Evolutionary conservation across 1,284 basidiomycete genomes (phyloP), one percentile per base, ranked within the genome.

Genomic region (Neotropicomus parvogracilis): DNA sequence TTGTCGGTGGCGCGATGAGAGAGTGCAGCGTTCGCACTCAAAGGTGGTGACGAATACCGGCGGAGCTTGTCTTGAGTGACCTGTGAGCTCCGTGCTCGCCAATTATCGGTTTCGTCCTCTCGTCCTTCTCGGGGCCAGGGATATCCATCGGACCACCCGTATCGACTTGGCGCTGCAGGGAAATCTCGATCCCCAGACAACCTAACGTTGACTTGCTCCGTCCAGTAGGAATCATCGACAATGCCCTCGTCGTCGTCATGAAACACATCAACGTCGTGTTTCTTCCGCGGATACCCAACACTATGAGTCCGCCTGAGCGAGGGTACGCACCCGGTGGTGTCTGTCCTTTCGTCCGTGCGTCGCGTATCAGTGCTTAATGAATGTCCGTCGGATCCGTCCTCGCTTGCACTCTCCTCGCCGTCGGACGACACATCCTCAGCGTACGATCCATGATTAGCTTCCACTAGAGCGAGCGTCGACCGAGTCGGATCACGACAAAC

Each of bases 71-170:
- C 29, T 2, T 19, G 27, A 40, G 26, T 26, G 9, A 29, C 29
- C 2, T 21, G 48, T 34, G 39, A 16, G n/a, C 16, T 28, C 21
- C 44, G 46, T 14, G 12, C 10, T 16, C 50, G 60, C 59, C 56
- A 54, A 28, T 43, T 48, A 14, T 49, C 21, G 7, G 6, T 37
- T 31, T 46, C 46, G 32, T 46, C 40, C 36, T 36, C 58, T 21
- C 28, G 46, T 42, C 42, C 33, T 14, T 37, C 44, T 9, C 13
- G 39, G 1, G 31, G 24, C 46, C 50, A 48, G 8, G 36, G 35
- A 11, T 35, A 21, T 14, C 9, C 14, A 21, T 46, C 35, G 7
- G 40, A 14, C 42, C 13, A 40, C 8, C 33, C 17, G 24, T 40
- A n/a, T 38, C 32, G 39, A 40, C 11, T 8, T 6, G 14, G 28